Conservation (phyloP, 2,329 filamentous ascomycete species). For the Trichoderma hamatum region DNA sequence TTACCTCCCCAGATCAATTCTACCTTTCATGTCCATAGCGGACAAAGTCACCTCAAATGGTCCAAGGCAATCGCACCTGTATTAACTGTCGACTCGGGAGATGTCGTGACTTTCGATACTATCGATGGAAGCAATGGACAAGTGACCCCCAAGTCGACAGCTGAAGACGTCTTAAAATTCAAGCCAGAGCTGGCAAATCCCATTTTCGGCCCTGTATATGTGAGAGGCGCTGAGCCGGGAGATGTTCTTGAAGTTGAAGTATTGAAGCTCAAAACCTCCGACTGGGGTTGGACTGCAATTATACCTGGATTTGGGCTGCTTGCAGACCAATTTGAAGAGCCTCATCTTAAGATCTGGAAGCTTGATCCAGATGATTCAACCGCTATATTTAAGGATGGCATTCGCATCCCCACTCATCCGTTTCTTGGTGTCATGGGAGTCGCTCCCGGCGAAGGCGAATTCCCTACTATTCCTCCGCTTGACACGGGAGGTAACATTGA, state of each 20-base stretch:
- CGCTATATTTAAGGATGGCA: slow-evolving; percentile 12
- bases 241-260: slow-evolving; percentile 12
- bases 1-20: neutral
- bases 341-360: slow-evolving; percentile 3
- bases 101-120: slow-evolving; percentile 10
- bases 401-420: slow-evolving; percentile 12
- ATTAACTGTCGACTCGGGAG: slow-evolving; percentile 6
- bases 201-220: slow-evolving; percentile 9
- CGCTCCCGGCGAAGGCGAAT: slow-evolving; percentile 8
- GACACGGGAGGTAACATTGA: slow-evolving; percentile 17
- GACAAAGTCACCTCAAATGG: slow-evolving; percentile 14
- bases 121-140: slow-evolving; percentile 16
- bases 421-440: slow-evolving; percentile 19
- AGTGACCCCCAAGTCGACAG: neutral
- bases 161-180: neutral
- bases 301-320: slow-evolving; percentile 10
- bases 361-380: neutral
- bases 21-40: slow-evolving; percentile 6
- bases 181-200: slow-evolving; percentile 8
- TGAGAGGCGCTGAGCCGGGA: slow-evolving; percentile 5
- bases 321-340: neutral
- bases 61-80: slow-evolving; percentile 10
- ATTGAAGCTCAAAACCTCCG: slow-evolving; percentile 3
- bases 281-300: slow-evolving; percentile 17
- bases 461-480: slow-evolving; percentile 11